These are phyloP conservation scores for Boechera stricta DNA, from an alignment of 345 rosid species.

Conservation along the genomic window DNA sequence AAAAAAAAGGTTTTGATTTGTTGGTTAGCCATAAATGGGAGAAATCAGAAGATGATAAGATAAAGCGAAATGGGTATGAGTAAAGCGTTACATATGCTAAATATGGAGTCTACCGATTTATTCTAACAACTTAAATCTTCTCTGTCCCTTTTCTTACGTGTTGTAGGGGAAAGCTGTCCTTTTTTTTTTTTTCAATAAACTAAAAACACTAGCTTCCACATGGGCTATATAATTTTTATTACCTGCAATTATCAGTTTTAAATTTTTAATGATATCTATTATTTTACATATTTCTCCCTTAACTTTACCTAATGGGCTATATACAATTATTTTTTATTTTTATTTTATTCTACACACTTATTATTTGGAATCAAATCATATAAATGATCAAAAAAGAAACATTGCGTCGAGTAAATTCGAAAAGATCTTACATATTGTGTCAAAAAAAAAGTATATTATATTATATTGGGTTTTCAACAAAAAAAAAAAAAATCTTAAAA, in stretches of 20 bases:
- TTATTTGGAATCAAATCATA: too few relatives aligned
- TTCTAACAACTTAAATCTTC: slow-evolving; percentile 36
- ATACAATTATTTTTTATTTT: too few relatives aligned
- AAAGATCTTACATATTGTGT: too few relatives aligned
- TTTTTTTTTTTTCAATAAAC: not conserved
- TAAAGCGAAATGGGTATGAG: slow-evolving; percentile 26
- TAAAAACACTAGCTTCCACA: not conserved
- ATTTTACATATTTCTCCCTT: too few relatives aligned
- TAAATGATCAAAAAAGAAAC: not conserved
- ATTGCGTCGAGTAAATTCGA: not conserved
- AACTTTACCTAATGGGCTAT: too few relatives aligned
- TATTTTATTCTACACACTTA: too few relatives aligned
- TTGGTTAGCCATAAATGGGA: slow-evolving; percentile 33
- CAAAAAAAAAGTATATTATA: too few relatives aligned
- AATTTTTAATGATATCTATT: too few relatives aligned
- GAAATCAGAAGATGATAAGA: slow-evolving; percentile 30
- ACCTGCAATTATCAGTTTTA: too few relatives aligned
- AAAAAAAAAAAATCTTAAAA: too few relatives aligned
- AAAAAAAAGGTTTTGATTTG: slow-evolving; percentile 7
- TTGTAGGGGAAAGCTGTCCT: slow-evolving; percentile 23
- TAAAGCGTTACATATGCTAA: slow-evolving; percentile 35
- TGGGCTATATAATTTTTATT: too few relatives aligned
- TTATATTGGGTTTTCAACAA: too few relatives aligned
- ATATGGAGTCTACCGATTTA: slow-evolving; percentile 35
- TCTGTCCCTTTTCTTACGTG: slow-evolving; percentile 22